Base-by-base conservation (phyloP, 2,329 filamentous ascomycete genomes). In the Cadophora sp. region DNA sequence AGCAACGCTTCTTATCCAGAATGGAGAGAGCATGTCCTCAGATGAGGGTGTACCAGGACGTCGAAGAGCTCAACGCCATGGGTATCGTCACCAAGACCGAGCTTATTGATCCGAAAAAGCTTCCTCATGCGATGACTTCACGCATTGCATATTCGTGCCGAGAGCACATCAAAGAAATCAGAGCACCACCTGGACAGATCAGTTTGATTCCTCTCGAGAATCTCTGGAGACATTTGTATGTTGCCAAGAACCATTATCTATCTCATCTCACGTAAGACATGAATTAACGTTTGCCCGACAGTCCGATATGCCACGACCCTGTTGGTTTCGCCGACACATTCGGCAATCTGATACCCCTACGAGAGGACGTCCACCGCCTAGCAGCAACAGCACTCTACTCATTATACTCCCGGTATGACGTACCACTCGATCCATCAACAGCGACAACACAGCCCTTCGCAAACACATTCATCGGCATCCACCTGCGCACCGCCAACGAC, bases 401-500 rank as follows among this genome's bases (percentile, higher is more conserved):
- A 46, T 46, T 68, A n/a, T 50, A 58, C 53, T 61, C 50, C 5
- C 29, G 14, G 11, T 64, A 64, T 64, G 27, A 64, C 53, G 34
- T 64, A 22, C n/a, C 29, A 11, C 51, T 68, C 43, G 55, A 68
- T 37, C 60, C 68, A n/a, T 51, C 37, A n/a, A 31, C 37, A 29
- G 12, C 56, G 9, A 53, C 62, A 11, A 61, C 58, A 40, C 16
- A 22, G 16, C n/a, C 48, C 4, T 50, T 46, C 31, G 50, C 64
- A 34, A 26, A 59, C 16, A 50, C 62, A 6, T 69, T 67, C 62
- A 34, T 69, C 37, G 65, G 68, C 14, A 55, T 62, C 22, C 65
- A 69, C 48, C 63, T 69, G n/a, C 65, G 68, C 48, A 68, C 68
- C 16, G 61, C 61, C 7, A 51, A 40, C 29, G 68, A 69, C 37